Evolutionary conservation across 2,329 filamentous ascomycete genomes (phyloP), one percentile per base, ranked within the genome.

Genomic region (Colletotrichum sp.): DNA sequence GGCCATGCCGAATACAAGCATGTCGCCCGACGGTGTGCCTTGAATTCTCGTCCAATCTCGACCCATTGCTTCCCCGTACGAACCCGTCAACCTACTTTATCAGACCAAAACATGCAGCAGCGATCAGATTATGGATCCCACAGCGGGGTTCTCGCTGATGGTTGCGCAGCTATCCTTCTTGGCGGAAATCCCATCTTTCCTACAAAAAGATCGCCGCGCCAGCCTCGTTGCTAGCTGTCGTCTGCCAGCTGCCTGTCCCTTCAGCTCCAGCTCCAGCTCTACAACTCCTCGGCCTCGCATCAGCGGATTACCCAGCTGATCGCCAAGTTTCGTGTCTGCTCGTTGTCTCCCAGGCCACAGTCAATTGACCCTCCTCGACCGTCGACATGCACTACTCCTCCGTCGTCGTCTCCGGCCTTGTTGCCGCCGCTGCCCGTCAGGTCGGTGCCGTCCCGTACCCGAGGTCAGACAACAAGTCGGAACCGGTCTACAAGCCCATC

Each of bases 331-430:
- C 28, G 28, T 44, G 71, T 18, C 69, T 52, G 26, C 36, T 71
- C 8, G 67, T 71, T 32, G 39, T 69, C 15, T 18, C 28, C 15
- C n/a, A 52, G 12, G 13, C 28, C 52, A 21, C 30, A 18, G 49
- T 39, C 66, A 60, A 67, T 26, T 32, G 16, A 72, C 52, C 5
- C 59, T 18, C 39, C 5, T 21, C 18, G 18, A 32, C 36, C 49
- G 55, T 44, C 76, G 79, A 73, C 24, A 86, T 86, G 85, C 83
- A 81, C 69, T 78, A 84, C 79, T 79, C 80, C 28, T 75, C 79
- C 18, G 72, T 81, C 28, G 76, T 82, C 59, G 52, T 84, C 72
- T 80, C 81, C 9, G 81, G 82, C 72, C 79, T 86, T 6, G 82
- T 79, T 26, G 77, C 72, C 65, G 77, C 66, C 52, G 70, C 75